Conservation (phyloP, 352 stramenopile genomes). For the Phytophthora sp. region DNA sequence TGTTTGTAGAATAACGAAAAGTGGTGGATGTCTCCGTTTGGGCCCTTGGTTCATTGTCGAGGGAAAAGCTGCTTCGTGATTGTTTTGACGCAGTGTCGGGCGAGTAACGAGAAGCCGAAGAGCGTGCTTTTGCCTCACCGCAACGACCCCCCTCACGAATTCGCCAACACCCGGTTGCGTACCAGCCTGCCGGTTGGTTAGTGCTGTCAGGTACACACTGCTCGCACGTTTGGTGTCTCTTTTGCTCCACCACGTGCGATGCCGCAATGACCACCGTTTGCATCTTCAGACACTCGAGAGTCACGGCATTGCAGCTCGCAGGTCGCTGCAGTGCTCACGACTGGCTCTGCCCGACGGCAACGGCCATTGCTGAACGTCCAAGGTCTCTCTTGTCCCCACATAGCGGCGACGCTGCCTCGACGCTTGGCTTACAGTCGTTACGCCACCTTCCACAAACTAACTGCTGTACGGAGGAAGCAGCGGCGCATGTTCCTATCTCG, state of each 20-base stretch:
- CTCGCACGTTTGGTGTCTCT: constrained; percentile 15
- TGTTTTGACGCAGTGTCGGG: constrained; percentile 1
- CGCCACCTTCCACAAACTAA: constrained; percentile 19
- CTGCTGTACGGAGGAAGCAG: constrained; percentile 22
- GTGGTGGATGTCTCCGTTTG: constrained; percentile 9
- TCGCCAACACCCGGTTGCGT: constrained; percentile 18
- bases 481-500: constrained; percentile 13
- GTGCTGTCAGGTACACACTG: constrained; percentile 8
- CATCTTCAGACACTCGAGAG: constrained; percentile 10
- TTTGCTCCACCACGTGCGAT: constrained; percentile 25
- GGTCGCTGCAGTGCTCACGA: constrained; percentile 11
- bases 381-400: background rate
- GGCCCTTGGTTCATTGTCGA: constrained; percentile 10
- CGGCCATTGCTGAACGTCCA: constrained; percentile 31
- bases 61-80: background rate
- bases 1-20: constrained; percentile 11
- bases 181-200: constrained; percentile 28
- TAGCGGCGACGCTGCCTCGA: constrained; percentile 19
- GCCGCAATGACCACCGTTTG: constrained; percentile 8
- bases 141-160: constrained; percentile 22
- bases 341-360: constrained; percentile 24
- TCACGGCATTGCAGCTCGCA: constrained; percentile 18
- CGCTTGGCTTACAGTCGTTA: constrained; percentile 34
- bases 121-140: constrained; percentile 23
- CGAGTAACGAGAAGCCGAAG: constrained; percentile 13